Conservation (phyloP, 1,139 yeast genomes). For the Lodderomyces orthopsilosis region DNA sequence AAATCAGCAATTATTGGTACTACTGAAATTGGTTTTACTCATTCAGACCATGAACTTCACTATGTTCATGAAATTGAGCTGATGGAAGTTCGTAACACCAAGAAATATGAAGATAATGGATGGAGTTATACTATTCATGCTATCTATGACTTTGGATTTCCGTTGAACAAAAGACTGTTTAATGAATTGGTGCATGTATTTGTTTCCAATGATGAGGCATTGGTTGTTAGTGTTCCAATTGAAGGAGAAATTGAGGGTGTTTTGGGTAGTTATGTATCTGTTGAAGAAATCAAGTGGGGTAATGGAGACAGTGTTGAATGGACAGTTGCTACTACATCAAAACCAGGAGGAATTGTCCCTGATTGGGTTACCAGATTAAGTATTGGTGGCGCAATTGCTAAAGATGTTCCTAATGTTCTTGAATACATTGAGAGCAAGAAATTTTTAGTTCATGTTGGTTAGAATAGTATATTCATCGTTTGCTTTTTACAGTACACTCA, state of each 20-base stretch:
- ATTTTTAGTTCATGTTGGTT: neutral
- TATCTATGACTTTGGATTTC: constrained; percentile 49
- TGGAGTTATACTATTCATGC: constrained; percentile 26
- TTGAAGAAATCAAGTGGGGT: constrained; percentile 51
- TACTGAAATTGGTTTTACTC: constrained; percentile 21
- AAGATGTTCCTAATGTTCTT: constrained; percentile 65
- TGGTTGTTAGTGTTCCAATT: constrained; percentile 53
- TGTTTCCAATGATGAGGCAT: constrained; percentile 30
- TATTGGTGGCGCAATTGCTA: constrained; percentile 56
- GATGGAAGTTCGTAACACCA: constrained; percentile 12
- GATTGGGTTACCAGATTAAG: constrained; percentile 57
- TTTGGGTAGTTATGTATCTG: constrained; percentile 52
- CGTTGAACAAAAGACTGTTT: constrained; percentile 52
- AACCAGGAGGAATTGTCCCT: constrained; percentile 68
- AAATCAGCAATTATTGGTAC: constrained; percentile 10
- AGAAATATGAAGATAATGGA: constrained; percentile 10
- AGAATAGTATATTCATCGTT: neutral
- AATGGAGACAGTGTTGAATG: constrained; percentile 43
- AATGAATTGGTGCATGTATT: constrained; percentile 54
- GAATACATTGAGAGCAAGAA: constrained; percentile 36
- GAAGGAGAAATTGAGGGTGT: constrained; percentile 27
- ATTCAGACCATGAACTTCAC: constrained; percentile 33
- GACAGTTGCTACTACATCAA: constrained; percentile 64
- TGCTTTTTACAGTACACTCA: too few species aligned
- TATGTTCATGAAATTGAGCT: constrained; percentile 32